Base-by-base conservation (phyloP, 2,329 filamentous ascomycete genomes). In the Metarhizium robertsii region DNA sequence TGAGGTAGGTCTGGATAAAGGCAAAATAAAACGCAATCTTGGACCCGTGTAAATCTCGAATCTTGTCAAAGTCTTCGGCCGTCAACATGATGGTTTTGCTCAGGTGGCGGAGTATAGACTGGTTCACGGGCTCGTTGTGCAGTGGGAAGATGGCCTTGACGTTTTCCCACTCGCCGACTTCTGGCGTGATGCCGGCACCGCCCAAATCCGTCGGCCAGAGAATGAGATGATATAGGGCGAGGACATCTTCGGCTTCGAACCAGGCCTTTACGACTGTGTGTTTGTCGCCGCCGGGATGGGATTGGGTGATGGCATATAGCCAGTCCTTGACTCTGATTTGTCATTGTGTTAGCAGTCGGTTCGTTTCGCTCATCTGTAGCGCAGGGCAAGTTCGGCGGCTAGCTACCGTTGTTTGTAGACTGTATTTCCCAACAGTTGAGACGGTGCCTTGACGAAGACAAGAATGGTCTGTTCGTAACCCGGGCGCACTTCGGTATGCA, bases 1-100 rank as follows among this genome's bases (percentile, higher is more conserved):
- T 73, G 57, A 88, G 85, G 66, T 92, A 92, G 14, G 80, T 83
- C 63, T 91, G 87, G 29, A 88, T 86, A 62, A 91, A 92, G n/a
- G 87, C 87, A 66, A 90, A 92, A 69, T 92, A 92, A 64, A 88
- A 91, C 3, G 86, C 88, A 53, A 68, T 67, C 69, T 85, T 84
- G 58, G 84, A 75, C 8, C 85, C 85, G 62, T 85, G 81, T 3
- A 84, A 68, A 58, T 86, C 73, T 10, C 84, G 76, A 50, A 87
- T 83, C 10, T 73, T 69, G 62, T 87, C 84, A 4, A 86, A 69
- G 58, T 81, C 73, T 40, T 77, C 69, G 10, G 71, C 58, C 6
- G 71, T 76, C 25, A 84, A 65, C 49, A 82, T 73, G 0, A 82
- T 66, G 40, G 73, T 75, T 57, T 71, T 76, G 64, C 79, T 81